Evolutionary conservation across 179 eudicot species (phyloP), one percentile per base, ranked within the genome.

Genomic region (Drosera spatulata): DNA sequence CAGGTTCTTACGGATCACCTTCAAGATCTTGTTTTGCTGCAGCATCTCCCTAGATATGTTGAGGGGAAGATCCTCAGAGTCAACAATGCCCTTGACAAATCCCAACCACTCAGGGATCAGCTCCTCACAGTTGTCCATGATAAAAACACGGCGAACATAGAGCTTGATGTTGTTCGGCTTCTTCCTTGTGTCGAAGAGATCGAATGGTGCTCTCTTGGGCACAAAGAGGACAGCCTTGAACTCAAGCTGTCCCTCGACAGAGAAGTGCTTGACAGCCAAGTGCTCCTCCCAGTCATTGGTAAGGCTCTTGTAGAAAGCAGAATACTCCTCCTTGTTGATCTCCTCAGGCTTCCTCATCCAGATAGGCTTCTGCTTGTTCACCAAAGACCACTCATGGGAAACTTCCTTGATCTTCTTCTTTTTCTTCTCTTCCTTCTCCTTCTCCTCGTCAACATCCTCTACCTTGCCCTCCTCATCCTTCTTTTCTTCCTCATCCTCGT

Each of bases 51-150:
- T 68, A 2, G 91, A 84, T 53, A 85, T 79, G 73, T 85, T 85
- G 8, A 85, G 77, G 11, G 88, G 88, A 37, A 83, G 81, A 41
- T 83, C 88, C 66, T 83, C 85, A 39, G 91, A 77, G 43, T 83
- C 86, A 6, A 83, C 89, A 60, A 80, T 76, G 62, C 89, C 89
- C 78, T 83, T 83, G 10, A 84, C 86, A 64, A 85, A 85, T 71
- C 87, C 61, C 47, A 85, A 61, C 61, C 80, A 85, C 66, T 85
- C 91, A 0, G 87, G 91, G 42, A 85, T 85, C 45, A 85, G 13
- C 56, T 85, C 91, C 72, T 85, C 87, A 68, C 87, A 84, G 76
- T 81, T 84, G 64, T 81, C 90, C 86, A 81, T 81, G 63, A 84
- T 84, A 65, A 84, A 82, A n/a, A 85, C 87, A 39, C 87, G 76